Base-by-base conservation (phyloP, 371 early-diverging fungal species). In the Actinomucor elegans region DNA sequence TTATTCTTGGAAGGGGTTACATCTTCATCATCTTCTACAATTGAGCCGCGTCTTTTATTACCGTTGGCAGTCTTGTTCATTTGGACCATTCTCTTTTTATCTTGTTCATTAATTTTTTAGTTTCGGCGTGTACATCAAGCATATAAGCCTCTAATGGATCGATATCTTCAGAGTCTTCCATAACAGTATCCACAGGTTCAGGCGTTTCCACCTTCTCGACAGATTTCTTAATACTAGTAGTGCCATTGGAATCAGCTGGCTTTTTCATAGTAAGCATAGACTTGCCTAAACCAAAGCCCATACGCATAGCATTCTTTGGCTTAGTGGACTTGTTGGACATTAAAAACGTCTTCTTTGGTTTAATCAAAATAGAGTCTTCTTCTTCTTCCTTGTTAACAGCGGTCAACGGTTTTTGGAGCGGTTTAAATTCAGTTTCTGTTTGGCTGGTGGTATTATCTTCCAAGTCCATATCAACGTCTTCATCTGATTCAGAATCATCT, bases 71-170 rank as follows among this genome's bases (percentile, higher is more conserved):
- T 28, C 37, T 53, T 57, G 42, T 56, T 51, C 44, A 59, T 34
- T 32, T 61, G 64, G 45, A 42, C 57, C 63, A 55, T 55, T 33
- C 56, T 71, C 18, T 66, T 71, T 62, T 57, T 72, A 48, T 89
- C 90, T 57, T 86, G 80, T 62, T 89, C 78, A 23, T 81, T 81
- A 31, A 92, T 69, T 52, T 87, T 79, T 80, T 71, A 5, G 91
- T 89, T 48, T 92, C 89, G 8, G 81, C 75, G 24, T 78, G 79
- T 3, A 94, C 93, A 69, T 91, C 90, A 37, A 73, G 72, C 94
- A 94, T 94, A 59, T 84, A 94, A 14, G 87, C 90, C 47, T 94
- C 94, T 32, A 94, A 60, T 1, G 90, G 83, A 57, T 94, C 94
- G 8, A 80, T 74, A 3, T 68, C 77, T 4, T 66, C 72, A 28